These are phyloP conservation scores for Eucalyptus albens DNA, from an alignment of 345 rosid genomes.

Conservation along the genomic window DNA sequence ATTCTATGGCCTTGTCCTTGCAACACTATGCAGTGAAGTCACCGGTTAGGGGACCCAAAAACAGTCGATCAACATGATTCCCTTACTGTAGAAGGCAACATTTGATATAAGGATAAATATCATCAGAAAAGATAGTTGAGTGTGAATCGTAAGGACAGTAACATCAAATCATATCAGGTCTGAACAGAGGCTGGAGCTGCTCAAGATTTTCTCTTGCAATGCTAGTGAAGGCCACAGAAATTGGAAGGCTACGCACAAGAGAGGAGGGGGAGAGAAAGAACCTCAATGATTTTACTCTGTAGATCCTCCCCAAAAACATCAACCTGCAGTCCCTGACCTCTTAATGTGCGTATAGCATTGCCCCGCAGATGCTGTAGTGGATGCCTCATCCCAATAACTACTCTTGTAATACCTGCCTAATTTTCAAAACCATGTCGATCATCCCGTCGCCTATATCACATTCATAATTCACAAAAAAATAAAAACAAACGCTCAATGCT, in stretches of 20 bases:
- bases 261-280: background rate
- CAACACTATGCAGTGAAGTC: background rate
- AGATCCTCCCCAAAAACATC: slow-evolving; percentile 92
- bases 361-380: slow-evolving; percentile 90
- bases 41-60: background rate
- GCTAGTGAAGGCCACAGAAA: background rate
- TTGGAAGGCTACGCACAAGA: background rate
- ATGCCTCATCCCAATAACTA: slow-evolving; percentile 83
- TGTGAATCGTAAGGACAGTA: background rate
- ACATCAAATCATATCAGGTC: background rate
- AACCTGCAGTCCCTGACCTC: slow-evolving; percentile 72
- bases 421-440: background rate
- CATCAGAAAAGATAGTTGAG: background rate
- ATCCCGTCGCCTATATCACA: slow-evolving; percentile 1
- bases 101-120: background rate
- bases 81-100: background rate
- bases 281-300: slow-evolving; percentile 68
- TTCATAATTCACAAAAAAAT: background rate
- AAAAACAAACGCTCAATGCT: background rate
- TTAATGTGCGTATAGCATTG: slow-evolving; percentile 54
- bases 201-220: background rate
- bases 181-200: background rate
- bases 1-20: background rate
- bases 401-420: slow-evolving; percentile 86
- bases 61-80: background rate